Evolutionary conservation across 2,329 filamentous ascomycete species (phyloP), one percentile per base, ranked within the genome.

Genomic region (Hypoxylon sp.): DNA sequence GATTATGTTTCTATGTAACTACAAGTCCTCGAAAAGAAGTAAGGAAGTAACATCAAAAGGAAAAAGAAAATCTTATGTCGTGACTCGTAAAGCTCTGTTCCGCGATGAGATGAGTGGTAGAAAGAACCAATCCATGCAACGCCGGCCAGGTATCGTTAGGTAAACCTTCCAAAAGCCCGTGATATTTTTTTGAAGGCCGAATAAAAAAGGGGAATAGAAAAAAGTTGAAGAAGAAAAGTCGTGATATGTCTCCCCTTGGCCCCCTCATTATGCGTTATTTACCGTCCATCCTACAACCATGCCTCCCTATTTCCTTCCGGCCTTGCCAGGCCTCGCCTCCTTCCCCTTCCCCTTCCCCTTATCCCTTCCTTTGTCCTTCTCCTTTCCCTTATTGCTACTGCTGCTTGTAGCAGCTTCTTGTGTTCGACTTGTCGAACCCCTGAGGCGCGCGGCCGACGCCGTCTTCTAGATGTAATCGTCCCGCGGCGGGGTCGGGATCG

Each of bases 401-500:
- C 38, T 49, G 12, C 36, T 24, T 42, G 45, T 51, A 16, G 24
- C 12, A 28, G 28, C 16, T 12, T 26, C 40, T 2, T 22, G 20
- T 40, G 7, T 14, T 18, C 9, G 36, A 33, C 11, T 49, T 20
- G 48, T n/a, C 24, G 20, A 40, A 24, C 9, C 28, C 16, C 22
- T 51, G 2, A n/a, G 11, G 14, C 18, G 44, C 28, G 63, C 44
- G n/a, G 53, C 28, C 18, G 55, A 64, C 16, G 33, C 28, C 56
- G 53, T 64, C 49, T 26, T 58, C 61, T 65, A 67, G 45, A 64
- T 64, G 64, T 67, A 67, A 12, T 64, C 8, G 38, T 36, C 30
- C 65, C 64, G 40, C 36, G 67, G 67, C 14, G 67, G 66, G 18
- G 64, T 66, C 7, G 61, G 58, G 18, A 61, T 61, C 2, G 64